phyloP scores from a whole-genome alignment of 1,139 yeast species.

The Zygoascus sp. region DNA sequence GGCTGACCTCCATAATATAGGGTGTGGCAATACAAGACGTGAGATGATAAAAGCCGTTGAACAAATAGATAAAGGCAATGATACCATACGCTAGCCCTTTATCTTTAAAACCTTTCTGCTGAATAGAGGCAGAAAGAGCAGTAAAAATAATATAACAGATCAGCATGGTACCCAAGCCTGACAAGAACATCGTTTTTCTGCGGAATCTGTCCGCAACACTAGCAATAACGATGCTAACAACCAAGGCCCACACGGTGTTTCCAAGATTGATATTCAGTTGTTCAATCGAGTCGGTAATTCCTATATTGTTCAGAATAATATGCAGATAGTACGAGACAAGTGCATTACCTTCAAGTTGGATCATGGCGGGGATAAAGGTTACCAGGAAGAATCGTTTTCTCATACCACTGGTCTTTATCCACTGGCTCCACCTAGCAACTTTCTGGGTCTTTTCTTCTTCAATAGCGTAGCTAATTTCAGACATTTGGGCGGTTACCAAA shows the following conservation, averaged over 20 bases:
- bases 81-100: constrained; percentile 20
- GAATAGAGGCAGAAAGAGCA: constrained; percentile 26
- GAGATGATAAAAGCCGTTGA: constrained; percentile 16
- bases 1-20: constrained; percentile 51
- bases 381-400: constrained; percentile 36
- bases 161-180: constrained; percentile 32
- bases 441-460: constrained; percentile 18
- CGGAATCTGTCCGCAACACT: constrained; percentile 33
- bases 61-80: constrained; percentile 22
- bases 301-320: constrained; percentile 31
- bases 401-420: constrained; percentile 35
- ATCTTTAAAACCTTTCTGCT: constrained; percentile 20
- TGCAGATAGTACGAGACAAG: constrained; percentile 45
- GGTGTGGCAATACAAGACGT: constrained; percentile 12
- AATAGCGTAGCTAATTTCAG: constrained; percentile 22
- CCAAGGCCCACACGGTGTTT: constrained; percentile 36
- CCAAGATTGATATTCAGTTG: constrained; percentile 34
- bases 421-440: constrained; percentile 33
- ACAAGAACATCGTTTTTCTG: constrained; percentile 33
- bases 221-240: constrained; percentile 36
- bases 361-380: constrained; percentile 35
- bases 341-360: constrained; percentile 42
- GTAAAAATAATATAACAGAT: constrained; percentile 25
- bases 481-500: constrained; percentile 25
- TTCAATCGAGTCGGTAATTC: constrained; percentile 35